phyloP scores from a whole-genome alignment of 179 eudicot species.

The Beta macrorhiza region DNA sequence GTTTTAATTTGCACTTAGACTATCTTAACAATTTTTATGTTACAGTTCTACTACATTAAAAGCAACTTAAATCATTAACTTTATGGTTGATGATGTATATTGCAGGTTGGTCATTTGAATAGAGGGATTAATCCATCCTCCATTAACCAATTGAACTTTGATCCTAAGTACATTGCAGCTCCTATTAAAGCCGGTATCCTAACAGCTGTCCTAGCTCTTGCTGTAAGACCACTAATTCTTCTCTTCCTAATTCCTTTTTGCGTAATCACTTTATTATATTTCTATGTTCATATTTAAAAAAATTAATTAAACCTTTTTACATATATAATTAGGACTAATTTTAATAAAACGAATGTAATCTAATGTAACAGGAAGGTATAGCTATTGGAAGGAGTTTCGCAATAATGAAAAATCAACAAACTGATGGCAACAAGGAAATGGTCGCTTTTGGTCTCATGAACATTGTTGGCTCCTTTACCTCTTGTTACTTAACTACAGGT shows the following conservation, averaged over 20 bases:
- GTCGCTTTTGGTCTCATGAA: constrained; percentile 95
- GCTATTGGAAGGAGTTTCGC: constrained; percentile 97
- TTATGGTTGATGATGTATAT: background rate
- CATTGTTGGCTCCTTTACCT: constrained; percentile 79
- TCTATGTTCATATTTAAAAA: background rate
- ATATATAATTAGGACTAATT: no score
- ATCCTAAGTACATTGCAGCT: constrained; percentile 46
- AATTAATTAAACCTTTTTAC: background rate
- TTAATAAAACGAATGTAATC: background rate
- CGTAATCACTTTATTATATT: background rate
- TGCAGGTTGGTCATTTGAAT: constrained; percentile 63
- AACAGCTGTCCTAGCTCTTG: constrained; percentile 62
- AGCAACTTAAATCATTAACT: background rate
- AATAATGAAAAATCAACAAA: constrained; percentile 58
- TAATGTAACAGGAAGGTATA: constrained; percentile 71
- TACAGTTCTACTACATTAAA: background rate
- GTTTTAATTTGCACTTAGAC: no score
- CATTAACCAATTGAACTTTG: constrained; percentile 45
- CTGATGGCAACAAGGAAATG: constrained; percentile 98
- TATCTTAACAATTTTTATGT: background rate
- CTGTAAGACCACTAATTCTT: constrained; percentile 42
- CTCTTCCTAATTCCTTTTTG: background rate
- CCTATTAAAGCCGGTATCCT: constrained; percentile 59
- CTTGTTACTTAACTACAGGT: constrained; percentile 95
- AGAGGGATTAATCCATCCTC: constrained; percentile 67